Percentiles rank a stretch among this genome's conserved stretches.
Conservation (phyloP, 78 protist species). For the Chrysochromulina parva region DNA sequence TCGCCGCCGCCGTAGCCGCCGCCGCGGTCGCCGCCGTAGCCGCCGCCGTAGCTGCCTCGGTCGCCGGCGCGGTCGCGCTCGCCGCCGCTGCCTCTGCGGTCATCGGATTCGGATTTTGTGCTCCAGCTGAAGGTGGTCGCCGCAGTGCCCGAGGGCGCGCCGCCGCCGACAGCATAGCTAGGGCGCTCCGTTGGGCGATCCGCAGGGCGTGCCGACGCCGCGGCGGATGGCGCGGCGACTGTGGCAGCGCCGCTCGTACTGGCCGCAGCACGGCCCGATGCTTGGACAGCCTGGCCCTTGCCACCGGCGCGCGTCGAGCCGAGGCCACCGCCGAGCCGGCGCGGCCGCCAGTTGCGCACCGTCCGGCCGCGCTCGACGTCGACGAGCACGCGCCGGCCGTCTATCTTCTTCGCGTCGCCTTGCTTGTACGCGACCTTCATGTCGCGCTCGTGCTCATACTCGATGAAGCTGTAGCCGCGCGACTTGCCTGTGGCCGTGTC, state of each 20-base stretch:
- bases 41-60: background rate
- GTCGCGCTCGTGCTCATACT: conserved; percentile 82
- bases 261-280: background rate
- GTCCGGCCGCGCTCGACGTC: conserved; percentile 92
- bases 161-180: background rate
- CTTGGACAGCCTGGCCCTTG: background rate
- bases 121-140: background rate
- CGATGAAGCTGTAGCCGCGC: conserved; percentile 88
- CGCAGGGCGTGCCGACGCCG: no score
- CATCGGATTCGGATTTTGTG: background rate
- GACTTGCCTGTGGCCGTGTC: conserved; percentile 67
- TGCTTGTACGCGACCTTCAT: conserved; percentile 76
- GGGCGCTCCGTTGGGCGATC: no score
- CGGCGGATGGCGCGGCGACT: no score
- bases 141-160: background rate
- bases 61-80: background rate
- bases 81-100: background rate
- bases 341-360: conserved; percentile 81
- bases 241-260: no score
- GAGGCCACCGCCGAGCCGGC: conserved; percentile 45
- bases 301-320: background rate
- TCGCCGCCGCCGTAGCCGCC: no score
- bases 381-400: conserved; percentile 76
- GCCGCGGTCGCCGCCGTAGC: background rate
- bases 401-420: conserved; percentile 75